phyloP scores from a whole-genome alignment of 2,329 filamentous ascomycete species.

The Aureobasidium sp. region DNA sequence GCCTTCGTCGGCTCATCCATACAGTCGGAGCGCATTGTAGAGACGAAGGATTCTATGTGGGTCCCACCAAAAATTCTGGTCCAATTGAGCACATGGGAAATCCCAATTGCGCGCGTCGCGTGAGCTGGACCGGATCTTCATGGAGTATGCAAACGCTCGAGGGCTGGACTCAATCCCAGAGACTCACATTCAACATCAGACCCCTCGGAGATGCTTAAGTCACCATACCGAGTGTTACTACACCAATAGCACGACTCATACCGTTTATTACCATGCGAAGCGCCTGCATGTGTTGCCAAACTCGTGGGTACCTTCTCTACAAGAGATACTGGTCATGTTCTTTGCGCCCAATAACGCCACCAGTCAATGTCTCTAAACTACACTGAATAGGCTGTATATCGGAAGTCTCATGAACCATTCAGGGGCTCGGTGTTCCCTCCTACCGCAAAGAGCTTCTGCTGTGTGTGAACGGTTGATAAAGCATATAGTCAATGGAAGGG shows the following conservation, averaged over 20 bases:
- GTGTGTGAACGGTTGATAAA: background rate
- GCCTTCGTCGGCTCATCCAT: background rate
- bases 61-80: background rate
- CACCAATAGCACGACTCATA: background rate
- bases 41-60: background rate
- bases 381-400: background rate
- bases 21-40: no score
- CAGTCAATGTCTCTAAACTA: background rate
- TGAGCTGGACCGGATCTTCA: background rate
- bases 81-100: background rate
- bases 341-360: background rate
- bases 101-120: background rate
- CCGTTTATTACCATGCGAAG: no score
- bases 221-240: background rate
- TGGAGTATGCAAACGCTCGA: background rate
- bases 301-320: background rate
- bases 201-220: background rate
- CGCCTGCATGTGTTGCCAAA: no score
- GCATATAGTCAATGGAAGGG: background rate
- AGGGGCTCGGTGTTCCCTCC: background rate
- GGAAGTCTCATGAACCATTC: background rate
- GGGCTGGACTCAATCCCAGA: background rate
- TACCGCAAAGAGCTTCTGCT: background rate
- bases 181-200: background rate
- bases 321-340: background rate